Base-by-base conservation (phyloP, 352 stramenopile species). In the Aphanomyces stellatus region DNA sequence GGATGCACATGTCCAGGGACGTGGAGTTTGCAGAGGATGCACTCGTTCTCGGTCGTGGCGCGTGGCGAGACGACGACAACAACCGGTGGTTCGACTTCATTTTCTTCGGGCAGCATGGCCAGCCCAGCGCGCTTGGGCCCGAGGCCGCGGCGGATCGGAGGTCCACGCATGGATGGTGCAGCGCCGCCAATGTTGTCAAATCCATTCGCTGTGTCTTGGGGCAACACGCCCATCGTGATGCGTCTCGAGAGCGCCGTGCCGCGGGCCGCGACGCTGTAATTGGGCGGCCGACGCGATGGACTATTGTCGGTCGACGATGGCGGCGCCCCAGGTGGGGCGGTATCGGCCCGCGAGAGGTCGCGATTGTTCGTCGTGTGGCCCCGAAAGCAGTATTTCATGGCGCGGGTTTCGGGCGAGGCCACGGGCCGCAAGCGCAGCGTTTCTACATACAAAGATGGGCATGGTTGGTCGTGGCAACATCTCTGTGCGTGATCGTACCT, bases 41-140 rank as follows among this genome's bases (percentile, higher is more conserved):
- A 69, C 13, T 30, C 25, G 8, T 24, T 11, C 41, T 46, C 56
- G 24, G 35, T 22, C 13, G 37, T 7, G 15, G 59, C 30, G 13
- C 59, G 15, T 17, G 8, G 42, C 22, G 8, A 17, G 42, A 51
- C 22, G 42, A 27, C 24, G 41, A 15, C 1, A 27, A 10, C 31
- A 17, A 41, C 19, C 19, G 27, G 30, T 55, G 64, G n/a, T 72
- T 69, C 17, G 48, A 74, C 68, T 22, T 69, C 74, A 2, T 74
- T 70, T 28, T 88, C 77, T 53, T 88, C 79, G 4, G 72, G 71
- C 51, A 84, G 71, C 19, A 65, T 35, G 25, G 59, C 35, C 17
- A 65, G 31, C 3, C 59, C 59, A 22, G 35, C 37, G 31, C 37
- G 49, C 25, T 65, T 65, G n/a, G 15, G 24, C 4, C 49, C 42